Evolutionary conservation across 1,284 basidiomycete genomes (phyloP), one percentile per base, ranked within the genome.

Genomic region (Coriolopsis trogii): DNA sequence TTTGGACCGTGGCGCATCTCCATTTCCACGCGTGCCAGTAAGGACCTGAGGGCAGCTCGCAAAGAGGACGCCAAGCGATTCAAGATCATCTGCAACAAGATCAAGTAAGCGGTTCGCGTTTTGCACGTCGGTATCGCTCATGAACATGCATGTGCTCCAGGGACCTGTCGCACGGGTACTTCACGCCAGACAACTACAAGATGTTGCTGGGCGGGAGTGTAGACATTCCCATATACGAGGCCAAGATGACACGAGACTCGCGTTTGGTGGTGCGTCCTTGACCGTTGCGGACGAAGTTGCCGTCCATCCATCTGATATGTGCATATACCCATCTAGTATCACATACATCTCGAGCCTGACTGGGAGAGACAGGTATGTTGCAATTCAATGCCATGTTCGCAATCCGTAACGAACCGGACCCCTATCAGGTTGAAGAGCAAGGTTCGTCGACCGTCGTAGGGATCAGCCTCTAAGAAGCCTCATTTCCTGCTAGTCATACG

Each of bases 101-200:
- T 84, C 56, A 75, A 70, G 81, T 78, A 38, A 20, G 42, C 33
- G 10, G 13, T 16, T 6, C 6, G 8, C 13, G 3, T 29, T 9
- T n/a, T 30, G 8, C 21, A 6, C 3, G 26, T n/a, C n/a, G n/a
- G n/a, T n/a, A 39, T 16, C n/a, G 6, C 12, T 29, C n/a, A 39
- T 34, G n/a, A n/a, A n/a, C n/a, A n/a, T n/a, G n/a, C n/a, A n/a
- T 34, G 36, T 33, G 29, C 20, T 26, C 6, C 46, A 84, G 83
- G 56, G 77, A 85, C 44, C 69, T 85, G 6, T 85, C 82, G 0
- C 74, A 78, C 3, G 83, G 84, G 0, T 73, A 80, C 50, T 85
- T 85, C 60, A 84, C 83, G 0, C 71, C 70, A 2, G 79, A 84
- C 53, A 86, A 86, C 51, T 80, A 85, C 49, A 85, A 83, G 63